Evolutionary conservation across 345 rosid species (phyloP).

Genomic region (Toxicodendron radicans): DNA sequence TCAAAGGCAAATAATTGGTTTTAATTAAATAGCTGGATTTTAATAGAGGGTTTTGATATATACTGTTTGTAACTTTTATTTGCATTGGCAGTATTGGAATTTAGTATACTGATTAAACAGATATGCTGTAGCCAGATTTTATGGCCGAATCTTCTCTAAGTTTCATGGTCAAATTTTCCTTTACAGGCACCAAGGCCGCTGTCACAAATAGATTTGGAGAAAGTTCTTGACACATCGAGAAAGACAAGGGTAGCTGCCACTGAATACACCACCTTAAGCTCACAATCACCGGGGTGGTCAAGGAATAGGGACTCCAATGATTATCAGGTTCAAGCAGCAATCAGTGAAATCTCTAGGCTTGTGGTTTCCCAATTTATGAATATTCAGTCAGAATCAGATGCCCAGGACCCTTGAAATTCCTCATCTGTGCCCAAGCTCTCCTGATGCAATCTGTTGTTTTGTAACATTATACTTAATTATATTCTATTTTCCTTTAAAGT

Average conservation of each 20-base stretch:
- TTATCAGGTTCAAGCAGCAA: slow-evolving; percentile 69
- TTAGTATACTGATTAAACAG: background rate
- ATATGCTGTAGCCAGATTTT: background rate
- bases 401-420: slow-evolving; percentile 47
- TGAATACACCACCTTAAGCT: slow-evolving; percentile 57
- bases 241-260: slow-evolving; percentile 80
- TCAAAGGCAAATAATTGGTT: background rate
- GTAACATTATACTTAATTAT: slow-evolving; percentile 21
- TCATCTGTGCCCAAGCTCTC: slow-evolving; percentile 9
- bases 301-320: slow-evolving; percentile 60
- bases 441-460: slow-evolving; percentile 10
- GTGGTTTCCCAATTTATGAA: slow-evolving; percentile 76
- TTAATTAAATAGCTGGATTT: background rate
- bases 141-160: background rate
- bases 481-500: background rate
- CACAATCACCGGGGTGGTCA: slow-evolving; percentile 56
- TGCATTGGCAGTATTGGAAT: background rate
- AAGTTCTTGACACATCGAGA: slow-evolving; percentile 59
- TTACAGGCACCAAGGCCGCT: slow-evolving; percentile 77
- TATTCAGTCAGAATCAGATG: slow-evolving; percentile 53
- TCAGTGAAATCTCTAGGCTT: slow-evolving; percentile 79
- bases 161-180: background rate
- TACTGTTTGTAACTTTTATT: background rate
- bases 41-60: background rate
- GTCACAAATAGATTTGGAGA: slow-evolving; percentile 66